Evolutionary conservation across 495 filamentous ascomycete genomes (phyloP).

Genomic region (Cairneyella variabilis): DNA sequence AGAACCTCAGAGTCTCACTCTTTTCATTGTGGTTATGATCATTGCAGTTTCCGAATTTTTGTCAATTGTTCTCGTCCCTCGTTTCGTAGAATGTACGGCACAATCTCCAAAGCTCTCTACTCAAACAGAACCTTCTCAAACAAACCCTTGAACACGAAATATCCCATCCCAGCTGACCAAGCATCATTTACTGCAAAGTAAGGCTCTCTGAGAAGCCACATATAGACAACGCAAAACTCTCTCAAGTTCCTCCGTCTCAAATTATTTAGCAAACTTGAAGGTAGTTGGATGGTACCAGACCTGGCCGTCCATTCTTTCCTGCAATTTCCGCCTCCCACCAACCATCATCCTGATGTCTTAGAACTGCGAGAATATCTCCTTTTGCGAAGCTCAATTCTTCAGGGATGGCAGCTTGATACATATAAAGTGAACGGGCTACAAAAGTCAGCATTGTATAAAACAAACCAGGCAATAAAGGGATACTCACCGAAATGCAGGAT

Average conservation of each 20-base stretch:
- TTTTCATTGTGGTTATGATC: not conserved
- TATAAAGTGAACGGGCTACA: conserved; percentile 88
- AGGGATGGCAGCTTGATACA: conserved; percentile 89
- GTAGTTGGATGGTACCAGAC: conserved; percentile 97
- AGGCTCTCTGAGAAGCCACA: too few relatives aligned
- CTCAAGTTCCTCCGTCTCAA: not conserved
- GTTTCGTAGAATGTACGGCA: not conserved
- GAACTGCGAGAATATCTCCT: conserved; percentile 86
- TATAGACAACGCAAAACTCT: not conserved
- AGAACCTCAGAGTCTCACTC: too few relatives aligned
- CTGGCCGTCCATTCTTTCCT: conserved; percentile 65
- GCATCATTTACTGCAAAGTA: too few relatives aligned
- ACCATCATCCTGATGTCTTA: conserved; percentile 92
- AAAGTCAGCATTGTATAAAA: conserved; percentile 20
- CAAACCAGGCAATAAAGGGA: not conserved
- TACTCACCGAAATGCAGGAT: conserved; percentile 90
- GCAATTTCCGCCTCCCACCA: conserved; percentile 99
- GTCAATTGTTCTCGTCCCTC: not conserved
- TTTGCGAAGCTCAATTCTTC: conserved; percentile 93
- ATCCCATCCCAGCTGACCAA: too few relatives aligned
- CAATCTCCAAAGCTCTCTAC: conserved; percentile 1
- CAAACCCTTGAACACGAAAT: too few relatives aligned
- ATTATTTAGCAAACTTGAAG: conserved; percentile 63
- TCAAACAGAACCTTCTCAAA: too few relatives aligned
- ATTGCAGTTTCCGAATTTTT: not conserved